phyloP scores from a whole-genome alignment of 805 yeast genomes.

The Wickerhamomyces hampshirensis region DNA sequence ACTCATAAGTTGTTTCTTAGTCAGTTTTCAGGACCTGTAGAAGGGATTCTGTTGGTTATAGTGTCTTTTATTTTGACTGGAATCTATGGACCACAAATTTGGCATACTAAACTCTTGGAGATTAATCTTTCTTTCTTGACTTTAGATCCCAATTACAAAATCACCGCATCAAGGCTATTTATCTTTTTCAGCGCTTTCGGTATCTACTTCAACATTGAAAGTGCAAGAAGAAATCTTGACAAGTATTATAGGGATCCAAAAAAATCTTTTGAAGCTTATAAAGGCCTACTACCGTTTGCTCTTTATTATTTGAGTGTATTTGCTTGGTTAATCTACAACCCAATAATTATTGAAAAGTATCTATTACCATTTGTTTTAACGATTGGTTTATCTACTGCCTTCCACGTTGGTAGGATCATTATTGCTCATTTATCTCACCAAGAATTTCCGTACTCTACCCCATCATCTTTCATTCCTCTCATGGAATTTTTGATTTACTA shows the following conservation, averaged over 20 bases:
- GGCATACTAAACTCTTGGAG: conserved; percentile 45
- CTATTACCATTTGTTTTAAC: conserved; percentile 60
- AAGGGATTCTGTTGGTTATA: conserved; percentile 72
- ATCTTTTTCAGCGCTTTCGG: conserved; percentile 48
- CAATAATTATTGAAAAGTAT: conserved; percentile 28
- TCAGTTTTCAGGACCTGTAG: conserved; percentile 90
- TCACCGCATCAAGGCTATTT: conserved; percentile 41
- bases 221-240: conserved; percentile 61
- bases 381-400: conserved; percentile 74
- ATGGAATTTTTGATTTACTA: conserved; percentile 35
- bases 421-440: conserved; percentile 81
- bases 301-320: conserved; percentile 30
- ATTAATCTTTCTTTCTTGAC: conserved; percentile 23
- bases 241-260: conserved; percentile 33
- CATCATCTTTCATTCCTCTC: conserved; percentile 65
- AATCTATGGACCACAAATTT: conserved; percentile 59
- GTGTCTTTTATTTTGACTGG: conserved; percentile 59
- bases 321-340: conserved; percentile 47
- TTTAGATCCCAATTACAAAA: conserved; percentile 16
- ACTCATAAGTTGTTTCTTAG: conserved; percentile 78
- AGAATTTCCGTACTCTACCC: conserved; percentile 65
- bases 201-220: conserved; percentile 57
- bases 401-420: conserved; percentile 87
- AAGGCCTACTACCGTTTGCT: conserved; percentile 63
- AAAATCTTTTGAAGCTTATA: conserved; percentile 33